Conservation (phyloP, 768 basidiomycete species). For the Coprinopsis strossmayeri region DNA sequence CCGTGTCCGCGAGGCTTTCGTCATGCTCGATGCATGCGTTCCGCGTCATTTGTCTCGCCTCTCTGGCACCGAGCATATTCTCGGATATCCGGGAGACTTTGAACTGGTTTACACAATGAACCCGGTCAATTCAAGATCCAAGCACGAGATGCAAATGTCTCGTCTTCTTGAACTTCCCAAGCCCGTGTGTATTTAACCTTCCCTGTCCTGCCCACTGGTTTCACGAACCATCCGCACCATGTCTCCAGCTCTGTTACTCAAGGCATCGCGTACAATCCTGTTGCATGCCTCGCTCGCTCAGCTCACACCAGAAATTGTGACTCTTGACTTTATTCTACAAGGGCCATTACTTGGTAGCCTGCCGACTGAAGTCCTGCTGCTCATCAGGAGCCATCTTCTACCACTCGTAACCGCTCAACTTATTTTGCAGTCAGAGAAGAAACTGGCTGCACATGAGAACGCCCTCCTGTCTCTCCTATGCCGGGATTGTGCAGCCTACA, state of each 20-base stretch:
- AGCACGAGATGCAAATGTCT: background rate
- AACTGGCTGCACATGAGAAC: slow-evolving; percentile 35
- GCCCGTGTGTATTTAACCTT: background rate
- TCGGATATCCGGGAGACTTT: slow-evolving; percentile 5
- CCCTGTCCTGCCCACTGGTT: background rate
- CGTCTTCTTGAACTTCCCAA: background rate
- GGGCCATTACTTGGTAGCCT: slow-evolving; percentile 19
- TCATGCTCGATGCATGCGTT: no score
- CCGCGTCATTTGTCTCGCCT: no score
- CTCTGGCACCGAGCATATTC: background rate
- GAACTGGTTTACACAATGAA: slow-evolving; percentile 5
- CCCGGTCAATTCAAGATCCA: slow-evolving; percentile 6
- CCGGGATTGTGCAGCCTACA: slow-evolving; percentile 42
- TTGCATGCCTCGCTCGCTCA: slow-evolving; percentile 48
- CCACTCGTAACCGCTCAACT: slow-evolving; percentile 34
- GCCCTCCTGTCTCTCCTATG: slow-evolving; percentile 37
- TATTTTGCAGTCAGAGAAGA: slow-evolving; percentile 33
- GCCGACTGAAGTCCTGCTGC: slow-evolving; percentile 46
- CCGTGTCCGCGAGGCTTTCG: no score
- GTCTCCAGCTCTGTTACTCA: slow-evolving; percentile 20
- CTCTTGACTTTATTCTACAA: slow-evolving; percentile 33
- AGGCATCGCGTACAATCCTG: slow-evolving; percentile 36
- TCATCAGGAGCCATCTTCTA: slow-evolving; percentile 43
- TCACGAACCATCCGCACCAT: slow-evolving; percentile 11
- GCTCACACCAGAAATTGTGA: slow-evolving; percentile 37